Conservation (phyloP, 2,329 filamentous ascomycete genomes). For the Colletotrichum lindemuthianum region DNA sequence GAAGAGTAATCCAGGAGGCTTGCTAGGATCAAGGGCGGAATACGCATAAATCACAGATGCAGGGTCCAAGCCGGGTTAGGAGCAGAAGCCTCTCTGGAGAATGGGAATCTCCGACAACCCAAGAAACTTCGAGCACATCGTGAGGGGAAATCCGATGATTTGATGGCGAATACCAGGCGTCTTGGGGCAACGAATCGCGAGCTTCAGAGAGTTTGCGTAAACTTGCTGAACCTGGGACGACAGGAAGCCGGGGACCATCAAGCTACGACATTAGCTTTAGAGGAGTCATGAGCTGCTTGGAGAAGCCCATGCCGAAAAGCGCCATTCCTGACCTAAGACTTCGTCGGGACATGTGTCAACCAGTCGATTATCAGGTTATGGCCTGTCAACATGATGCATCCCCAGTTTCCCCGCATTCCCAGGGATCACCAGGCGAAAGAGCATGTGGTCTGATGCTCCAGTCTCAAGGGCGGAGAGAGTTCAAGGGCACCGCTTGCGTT, state of each 20-base stretch:
- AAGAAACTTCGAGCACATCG: not conserved
- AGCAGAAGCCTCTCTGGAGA: slow-evolving; percentile 10
- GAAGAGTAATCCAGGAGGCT: not conserved
- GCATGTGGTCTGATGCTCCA: slow-evolving; percentile 26
- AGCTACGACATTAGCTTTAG: not conserved
- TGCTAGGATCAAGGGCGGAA: slow-evolving; percentile 8
- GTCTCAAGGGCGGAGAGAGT: slow-evolving; percentile 30
- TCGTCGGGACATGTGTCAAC: slow-evolving; percentile 13
- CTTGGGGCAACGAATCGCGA: slow-evolving; percentile 4
- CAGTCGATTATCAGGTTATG: slow-evolving; percentile 11
- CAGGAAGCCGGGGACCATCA: slow-evolving; percentile 9
- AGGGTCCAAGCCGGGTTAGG: slow-evolving; percentile 26
- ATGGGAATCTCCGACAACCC: slow-evolving; percentile 10
- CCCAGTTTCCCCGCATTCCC: slow-evolving; percentile 31
- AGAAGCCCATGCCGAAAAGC: slow-evolving; percentile 3
- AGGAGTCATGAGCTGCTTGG: not conserved
- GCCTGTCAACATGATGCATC: slow-evolving; percentile 14
- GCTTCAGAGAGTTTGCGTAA: not conserved
- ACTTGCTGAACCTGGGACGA: not conserved
- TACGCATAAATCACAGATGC: slow-evolving; percentile 7
- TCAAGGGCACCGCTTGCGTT: slow-evolving; percentile 11
- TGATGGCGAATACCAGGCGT: not conserved
- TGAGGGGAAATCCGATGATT: slow-evolving; percentile 6
- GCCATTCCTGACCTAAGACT: slow-evolving; percentile 8
- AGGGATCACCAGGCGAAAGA: not conserved